Evolutionary conservation across 2,329 filamentous ascomycete species (phyloP).

Genomic region (Fusarium pininemorale): DNA sequence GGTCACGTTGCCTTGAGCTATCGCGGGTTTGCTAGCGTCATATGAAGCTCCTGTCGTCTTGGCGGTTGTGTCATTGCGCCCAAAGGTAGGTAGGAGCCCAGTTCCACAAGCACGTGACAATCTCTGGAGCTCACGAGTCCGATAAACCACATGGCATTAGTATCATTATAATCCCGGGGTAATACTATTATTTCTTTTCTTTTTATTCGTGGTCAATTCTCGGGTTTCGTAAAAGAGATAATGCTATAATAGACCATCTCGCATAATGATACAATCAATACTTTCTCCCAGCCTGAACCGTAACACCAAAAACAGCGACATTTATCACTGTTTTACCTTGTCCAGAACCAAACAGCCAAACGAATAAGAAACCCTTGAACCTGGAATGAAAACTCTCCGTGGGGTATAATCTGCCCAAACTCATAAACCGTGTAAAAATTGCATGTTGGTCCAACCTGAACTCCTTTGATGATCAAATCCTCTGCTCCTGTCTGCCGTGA

Average conservation of each 20-base stretch:
- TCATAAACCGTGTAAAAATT: conserved; percentile 23
- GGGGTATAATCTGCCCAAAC: conserved; percentile 46
- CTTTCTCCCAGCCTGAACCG: conserved; percentile 8
- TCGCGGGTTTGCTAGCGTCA: conserved; percentile 34
- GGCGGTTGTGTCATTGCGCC: conserved; percentile 47
- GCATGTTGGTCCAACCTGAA: conserved; percentile 24
- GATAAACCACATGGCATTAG: not conserved
- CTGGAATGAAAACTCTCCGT: conserved; percentile 40
- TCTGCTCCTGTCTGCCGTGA: conserved; percentile 10
- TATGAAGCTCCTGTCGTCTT: conserved; percentile 39
- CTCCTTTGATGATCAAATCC: conserved; percentile 26
- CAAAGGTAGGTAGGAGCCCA: conserved; percentile 1
- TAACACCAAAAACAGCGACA: conserved; percentile 31
- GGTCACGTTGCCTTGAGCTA: conserved; percentile 45
- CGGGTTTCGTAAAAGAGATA: not conserved
- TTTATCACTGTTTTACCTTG: conserved; percentile 21
- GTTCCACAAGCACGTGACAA: conserved; percentile 44
- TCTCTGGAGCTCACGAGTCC: not conserved
- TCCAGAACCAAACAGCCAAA: conserved; percentile 6
- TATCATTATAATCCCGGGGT: not conserved
- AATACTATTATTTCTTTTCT: not conserved
- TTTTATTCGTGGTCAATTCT: not conserved
- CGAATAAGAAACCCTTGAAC: conserved; percentile 27
- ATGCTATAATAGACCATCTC: not conserved
- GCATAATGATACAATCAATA: conserved; percentile 11